Percentiles rank a stretch among this genome's conserved stretches.
Evolutionary conservation across 768 basidiomycete genomes (phyloP).

Genomic region (Grammothele lineata): DNA sequence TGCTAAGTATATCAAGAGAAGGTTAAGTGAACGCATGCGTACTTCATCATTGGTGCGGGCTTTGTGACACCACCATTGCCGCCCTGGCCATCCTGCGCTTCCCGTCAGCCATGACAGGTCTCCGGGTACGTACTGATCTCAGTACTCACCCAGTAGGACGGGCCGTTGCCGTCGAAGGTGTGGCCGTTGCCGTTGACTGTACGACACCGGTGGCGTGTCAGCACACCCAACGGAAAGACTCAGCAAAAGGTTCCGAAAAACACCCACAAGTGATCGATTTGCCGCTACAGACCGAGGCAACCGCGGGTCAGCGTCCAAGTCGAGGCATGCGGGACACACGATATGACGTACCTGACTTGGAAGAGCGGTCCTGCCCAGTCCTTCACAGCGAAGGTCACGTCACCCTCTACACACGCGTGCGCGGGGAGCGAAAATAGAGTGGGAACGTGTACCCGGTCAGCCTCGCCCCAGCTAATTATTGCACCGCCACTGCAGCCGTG

Average conservation of each 20-base stretch:
- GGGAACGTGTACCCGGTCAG: too few species aligned
- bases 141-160: constrained; percentile 39
- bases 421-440: constrained; percentile 1
- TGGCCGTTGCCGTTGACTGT: constrained; percentile 39
- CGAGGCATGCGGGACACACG: not conserved
- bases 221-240: too few species aligned
- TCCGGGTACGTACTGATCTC: too few species aligned
- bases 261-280: constrained; percentile 44
- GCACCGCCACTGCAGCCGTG: constrained; percentile 5
- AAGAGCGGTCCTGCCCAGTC: constrained; percentile 56
- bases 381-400: constrained; percentile 50
- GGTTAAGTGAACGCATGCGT: constrained; percentile 5
- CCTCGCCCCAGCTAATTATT: too few species aligned
- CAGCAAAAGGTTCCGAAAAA: too few species aligned
- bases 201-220: too few species aligned
- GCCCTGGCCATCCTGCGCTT: constrained; percentile 29
- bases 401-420: constrained; percentile 38
- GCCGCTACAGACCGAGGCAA: constrained; percentile 35
- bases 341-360: constrained; percentile 41
- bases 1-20: not conserved
- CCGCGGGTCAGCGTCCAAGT: not conserved
- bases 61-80: constrained; percentile 28
- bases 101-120: too few species aligned
- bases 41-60: constrained; percentile 39
- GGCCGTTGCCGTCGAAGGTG: constrained; percentile 38